These are phyloP conservation scores for Paraglomus occultum DNA, from an alignment of 192 early-diverging fungal genomes.

Conservation along the genomic window DNA sequence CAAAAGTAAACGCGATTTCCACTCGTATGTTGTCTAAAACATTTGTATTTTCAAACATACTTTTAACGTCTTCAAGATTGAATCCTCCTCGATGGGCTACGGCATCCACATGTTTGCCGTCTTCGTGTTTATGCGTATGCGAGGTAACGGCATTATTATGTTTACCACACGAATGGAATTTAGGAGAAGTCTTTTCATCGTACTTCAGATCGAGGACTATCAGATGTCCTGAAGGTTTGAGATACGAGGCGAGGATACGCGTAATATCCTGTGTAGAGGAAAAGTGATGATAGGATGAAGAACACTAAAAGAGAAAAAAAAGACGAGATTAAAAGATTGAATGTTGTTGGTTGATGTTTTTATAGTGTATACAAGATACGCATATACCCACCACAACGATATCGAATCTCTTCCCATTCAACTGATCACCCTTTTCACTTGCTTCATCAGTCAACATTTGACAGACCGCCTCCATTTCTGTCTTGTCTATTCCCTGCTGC, in stretches of 20 bases:
- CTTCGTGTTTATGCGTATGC: too few species aligned
- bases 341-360: not conserved
- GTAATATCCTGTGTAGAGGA: not conserved
- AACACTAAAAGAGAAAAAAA: constrained; percentile 12
- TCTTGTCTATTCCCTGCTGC: constrained; percentile 22
- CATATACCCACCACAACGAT: constrained; percentile 13
- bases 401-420: constrained; percentile 30
- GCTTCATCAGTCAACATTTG: constrained; percentile 5
- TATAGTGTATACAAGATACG: not conserved
- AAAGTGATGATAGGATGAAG: constrained; percentile 28
- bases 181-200: not conserved
- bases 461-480: constrained; percentile 30
- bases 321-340: not conserved
- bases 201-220: constrained; percentile 20
- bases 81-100: constrained; percentile 23
- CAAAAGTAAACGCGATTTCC: constrained; percentile 1
- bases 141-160: not conserved
- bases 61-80: constrained; percentile 2
- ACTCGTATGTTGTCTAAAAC: constrained; percentile 10
- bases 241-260: constrained; percentile 7
- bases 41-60: not conserved
- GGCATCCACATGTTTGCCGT: not conserved
- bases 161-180: constrained; percentile 1
- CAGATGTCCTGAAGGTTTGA: constrained; percentile 19
- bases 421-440: constrained; percentile 8